These are phyloP conservation scores for Oryza meridionalis DNA, from an alignment of 176 grass and related monocot genomes.

Conservation along the genomic window DNA sequence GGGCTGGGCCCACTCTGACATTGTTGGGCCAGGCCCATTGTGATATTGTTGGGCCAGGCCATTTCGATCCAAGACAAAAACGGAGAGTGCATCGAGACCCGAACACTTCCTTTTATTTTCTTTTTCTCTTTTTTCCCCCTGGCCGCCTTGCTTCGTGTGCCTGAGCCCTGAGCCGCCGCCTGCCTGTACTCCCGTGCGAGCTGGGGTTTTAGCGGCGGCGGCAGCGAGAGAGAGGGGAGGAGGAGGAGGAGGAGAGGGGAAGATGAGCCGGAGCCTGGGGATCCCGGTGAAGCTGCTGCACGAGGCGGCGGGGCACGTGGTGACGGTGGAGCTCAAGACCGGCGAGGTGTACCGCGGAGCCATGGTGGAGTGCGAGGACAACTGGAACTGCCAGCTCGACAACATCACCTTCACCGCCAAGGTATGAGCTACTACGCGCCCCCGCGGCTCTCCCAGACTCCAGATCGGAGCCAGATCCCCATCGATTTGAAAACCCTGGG, in stretches of 20 bases:
- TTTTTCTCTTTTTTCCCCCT: background rate
- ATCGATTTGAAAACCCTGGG: background rate
- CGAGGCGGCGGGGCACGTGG: constrained; percentile 87
- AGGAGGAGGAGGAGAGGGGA: background rate
- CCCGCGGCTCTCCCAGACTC: background rate
- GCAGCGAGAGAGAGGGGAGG: background rate
- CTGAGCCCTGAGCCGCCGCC: background rate
- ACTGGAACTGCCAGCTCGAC: constrained; percentile 88
- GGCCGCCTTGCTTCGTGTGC: background rate
- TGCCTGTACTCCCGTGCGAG: background rate
- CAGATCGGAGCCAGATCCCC: constrained; percentile 32
- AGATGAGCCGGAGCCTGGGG: constrained; percentile 88
- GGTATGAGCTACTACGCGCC: constrained; percentile 24
- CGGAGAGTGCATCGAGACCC: background rate
- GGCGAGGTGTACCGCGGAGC: constrained; percentile 70
- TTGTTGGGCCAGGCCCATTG: background rate
- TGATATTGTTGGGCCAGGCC: background rate
- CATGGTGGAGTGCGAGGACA: constrained; percentile 82
- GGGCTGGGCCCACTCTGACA: background rate
- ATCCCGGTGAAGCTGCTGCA: constrained; percentile 97
- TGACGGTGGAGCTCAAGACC: constrained; percentile 93
- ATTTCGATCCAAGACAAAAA: background rate
- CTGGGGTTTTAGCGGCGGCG: constrained; percentile 45
- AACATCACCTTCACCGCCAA: constrained; percentile 75
- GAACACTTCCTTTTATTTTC: background rate